Percentiles rank a stretch among this genome's conserved stretches.
Conservation (phyloP, 2,329 filamentous ascomycete species). For the Stenocarpella maydis region DNA sequence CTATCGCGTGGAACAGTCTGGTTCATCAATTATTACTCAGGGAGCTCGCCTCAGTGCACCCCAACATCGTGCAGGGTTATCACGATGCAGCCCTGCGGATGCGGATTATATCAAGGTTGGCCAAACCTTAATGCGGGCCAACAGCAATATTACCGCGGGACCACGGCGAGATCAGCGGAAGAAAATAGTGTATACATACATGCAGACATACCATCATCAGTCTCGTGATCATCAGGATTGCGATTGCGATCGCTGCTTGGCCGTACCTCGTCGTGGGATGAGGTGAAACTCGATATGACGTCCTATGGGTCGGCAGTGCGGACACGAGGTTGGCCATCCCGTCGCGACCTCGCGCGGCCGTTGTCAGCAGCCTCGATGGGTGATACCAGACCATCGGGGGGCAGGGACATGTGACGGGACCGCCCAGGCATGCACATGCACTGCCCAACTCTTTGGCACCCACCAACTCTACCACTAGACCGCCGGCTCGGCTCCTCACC, state of each 20-base stretch:
- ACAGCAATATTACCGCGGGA: background rate
- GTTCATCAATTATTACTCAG: slow-evolving; percentile 28
- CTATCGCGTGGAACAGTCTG: slow-evolving; percentile 18
- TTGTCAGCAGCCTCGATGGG: slow-evolving; percentile 5
- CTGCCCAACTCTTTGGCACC: background rate
- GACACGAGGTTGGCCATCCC: slow-evolving; percentile 19
- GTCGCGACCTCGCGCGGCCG: slow-evolving; percentile 19
- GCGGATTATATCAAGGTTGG: slow-evolving; percentile 3
- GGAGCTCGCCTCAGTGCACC: background rate
- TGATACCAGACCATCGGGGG: slow-evolving; percentile 9
- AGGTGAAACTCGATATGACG: slow-evolving; percentile 27
- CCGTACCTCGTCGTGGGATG: slow-evolving; percentile 12
- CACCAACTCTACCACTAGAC: background rate
- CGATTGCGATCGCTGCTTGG: slow-evolving; percentile 19
- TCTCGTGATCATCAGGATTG: slow-evolving; percentile 24
- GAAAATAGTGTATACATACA: background rate
- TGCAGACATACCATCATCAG: slow-evolving; percentile 23
- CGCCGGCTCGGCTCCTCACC: background rate
- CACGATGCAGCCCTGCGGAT: slow-evolving; percentile 16
- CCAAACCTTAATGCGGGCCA: background rate
- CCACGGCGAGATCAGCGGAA: slow-evolving; percentile 9
- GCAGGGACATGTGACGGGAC: background rate
- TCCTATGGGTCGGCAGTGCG: slow-evolving; percentile 26
- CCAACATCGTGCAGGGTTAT: slow-evolving; percentile 18
- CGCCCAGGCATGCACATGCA: background rate